Evolutionary conservation across 2,329 filamentous ascomycete genomes (phyloP).

Genomic region (Aspergillus sp.): DNA sequence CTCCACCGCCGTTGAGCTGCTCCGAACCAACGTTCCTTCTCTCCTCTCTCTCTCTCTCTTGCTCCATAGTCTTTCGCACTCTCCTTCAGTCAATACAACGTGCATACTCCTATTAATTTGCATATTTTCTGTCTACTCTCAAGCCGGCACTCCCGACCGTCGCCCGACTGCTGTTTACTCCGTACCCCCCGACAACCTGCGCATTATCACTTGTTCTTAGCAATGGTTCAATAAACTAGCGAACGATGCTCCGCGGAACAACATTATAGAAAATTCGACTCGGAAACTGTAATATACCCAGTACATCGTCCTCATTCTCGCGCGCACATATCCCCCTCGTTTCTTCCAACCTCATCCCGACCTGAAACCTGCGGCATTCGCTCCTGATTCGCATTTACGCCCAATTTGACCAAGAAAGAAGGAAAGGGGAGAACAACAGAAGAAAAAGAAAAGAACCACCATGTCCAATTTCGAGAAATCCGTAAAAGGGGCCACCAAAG

Average conservation of each 20-base stretch:
- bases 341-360: background rate
- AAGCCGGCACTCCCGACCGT: background rate
- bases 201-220: constrained; percentile 12
- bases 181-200: constrained; percentile 5
- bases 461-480: constrained; percentile 87
- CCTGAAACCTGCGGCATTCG: background rate
- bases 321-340: background rate
- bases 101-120: background rate
- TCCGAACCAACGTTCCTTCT: background rate
- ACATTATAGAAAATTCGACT: constrained; percentile 17
- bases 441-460: constrained; percentile 6
- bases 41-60: background rate
- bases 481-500: constrained; percentile 96
- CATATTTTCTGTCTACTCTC: background rate
- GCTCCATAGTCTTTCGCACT: too few species aligned
- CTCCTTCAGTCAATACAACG: background rate
- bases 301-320: background rate
- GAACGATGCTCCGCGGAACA: constrained; percentile 13
- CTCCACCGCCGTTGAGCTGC: too few species aligned
- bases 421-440: background rate
- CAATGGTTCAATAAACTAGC: constrained; percentile 25
- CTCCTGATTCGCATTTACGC: constrained; percentile 9
- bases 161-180: background rate
- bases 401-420: constrained; percentile 6
- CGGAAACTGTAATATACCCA: constrained; percentile 9